These are phyloP conservation scores for Alloascoidea hylecoeti DNA, from an alignment of 805 yeast species.

Conservation along the genomic window DNA sequence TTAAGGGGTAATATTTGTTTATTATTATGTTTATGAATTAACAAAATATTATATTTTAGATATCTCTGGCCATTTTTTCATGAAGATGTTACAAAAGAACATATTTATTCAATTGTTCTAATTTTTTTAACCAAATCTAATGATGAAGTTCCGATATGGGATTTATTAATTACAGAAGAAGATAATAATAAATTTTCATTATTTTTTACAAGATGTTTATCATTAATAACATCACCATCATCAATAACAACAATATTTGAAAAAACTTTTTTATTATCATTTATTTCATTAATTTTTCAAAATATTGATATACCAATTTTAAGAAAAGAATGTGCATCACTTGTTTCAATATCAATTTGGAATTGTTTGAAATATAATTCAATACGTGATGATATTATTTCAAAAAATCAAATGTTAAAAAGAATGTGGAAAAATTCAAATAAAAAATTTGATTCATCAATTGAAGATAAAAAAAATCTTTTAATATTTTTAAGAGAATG, in stretches of 20 bases:
- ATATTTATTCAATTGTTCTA: constrained; percentile 21
- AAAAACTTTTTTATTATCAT: constrained; percentile 9
- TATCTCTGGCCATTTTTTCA: constrained; percentile 28
- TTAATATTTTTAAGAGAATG: constrained; percentile 13
- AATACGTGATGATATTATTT: constrained; percentile 9
- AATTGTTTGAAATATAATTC: constrained; percentile 11
- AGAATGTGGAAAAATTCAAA: constrained; percentile 12
- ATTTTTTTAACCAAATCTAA: constrained; percentile 9
- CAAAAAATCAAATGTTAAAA: constrained; percentile 7
- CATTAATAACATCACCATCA: constrained; percentile 9
- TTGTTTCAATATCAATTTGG: constrained; percentile 22
- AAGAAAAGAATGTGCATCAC: constrained; percentile 13
- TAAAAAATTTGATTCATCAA: constrained; percentile 10
- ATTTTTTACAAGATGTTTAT: constrained; percentile 18
- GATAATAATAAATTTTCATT: constrained; percentile 14
- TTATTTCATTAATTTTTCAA: constrained; percentile 12
- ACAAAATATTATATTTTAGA: constrained; percentile 3
- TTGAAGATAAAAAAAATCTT: constrained; percentile 9
- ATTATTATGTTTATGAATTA: neutral
- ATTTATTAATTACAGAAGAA: constrained; percentile 7
- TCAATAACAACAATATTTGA: constrained; percentile 5
- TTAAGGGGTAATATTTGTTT: neutral
- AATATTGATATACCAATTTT: constrained; percentile 12
- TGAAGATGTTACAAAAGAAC: constrained; percentile 23
- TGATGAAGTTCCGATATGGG: constrained; percentile 6